phyloP scores from a whole-genome alignment of 306 rosid genomes.

The Cercis canadensis region DNA sequence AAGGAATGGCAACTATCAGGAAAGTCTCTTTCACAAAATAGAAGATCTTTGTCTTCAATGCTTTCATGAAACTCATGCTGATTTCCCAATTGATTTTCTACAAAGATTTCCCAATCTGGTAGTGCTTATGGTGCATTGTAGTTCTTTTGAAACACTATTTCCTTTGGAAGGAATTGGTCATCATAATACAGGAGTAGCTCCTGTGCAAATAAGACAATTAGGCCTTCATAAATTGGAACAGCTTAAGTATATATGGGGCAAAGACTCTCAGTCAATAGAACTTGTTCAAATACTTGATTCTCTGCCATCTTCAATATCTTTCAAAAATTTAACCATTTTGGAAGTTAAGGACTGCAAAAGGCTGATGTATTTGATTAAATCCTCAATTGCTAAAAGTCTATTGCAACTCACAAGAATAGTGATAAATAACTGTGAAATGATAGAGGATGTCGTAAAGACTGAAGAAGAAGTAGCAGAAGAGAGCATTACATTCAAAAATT shows the following conservation, averaged over 20 bases:
- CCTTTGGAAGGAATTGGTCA: background rate
- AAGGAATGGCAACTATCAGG: background rate
- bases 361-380: background rate
- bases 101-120: background rate
- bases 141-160: background rate
- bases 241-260: background rate
- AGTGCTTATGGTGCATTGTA: background rate
- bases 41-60: background rate
- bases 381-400: background rate
- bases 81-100: background rate
- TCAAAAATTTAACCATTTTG: background rate
- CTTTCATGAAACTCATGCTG: background rate
- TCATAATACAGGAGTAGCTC: background rate
- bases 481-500: background rate
- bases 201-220: background rate
- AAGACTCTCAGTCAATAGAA: too few relatives aligned
- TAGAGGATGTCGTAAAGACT: background rate
- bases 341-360: background rate
- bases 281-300: background rate
- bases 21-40: background rate
- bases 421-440: background rate
- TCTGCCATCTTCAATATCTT: background rate
- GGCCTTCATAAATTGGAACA: background rate
- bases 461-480: conserved; percentile 5
- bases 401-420: background rate